Base-by-base conservation (phyloP, 768 basidiomycete species). In the Collybia nuda region DNA sequence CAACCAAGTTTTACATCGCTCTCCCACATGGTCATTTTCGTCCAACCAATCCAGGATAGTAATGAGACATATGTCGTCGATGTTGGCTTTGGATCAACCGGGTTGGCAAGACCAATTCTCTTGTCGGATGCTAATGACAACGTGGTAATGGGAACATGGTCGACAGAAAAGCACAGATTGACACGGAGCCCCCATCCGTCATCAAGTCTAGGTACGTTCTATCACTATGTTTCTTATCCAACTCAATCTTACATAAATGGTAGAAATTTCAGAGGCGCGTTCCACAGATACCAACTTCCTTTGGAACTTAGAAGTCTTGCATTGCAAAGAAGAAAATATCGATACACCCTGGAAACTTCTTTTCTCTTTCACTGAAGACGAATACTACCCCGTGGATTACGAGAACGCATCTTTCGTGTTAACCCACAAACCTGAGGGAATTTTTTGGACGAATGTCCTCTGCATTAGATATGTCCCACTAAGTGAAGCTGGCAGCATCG, bases 11-110 rank as follows among this genome's bases (percentile, higher is more conserved):
- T 57, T 29, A 51, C 54, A 2, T 23, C 56, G 9, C 51, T 56
- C 14, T 41, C 47, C 4, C 69, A 69, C 44, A 62, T 65, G 51
- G 53, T 67, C 19, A 42, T 67, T 9, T 64, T 71, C 35, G 67
- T 67, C 3, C 69, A 71, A 39, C 69, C 68, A 1, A 57, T 52
- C 17, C 35, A 21, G 15, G 49, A 59, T 18, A 60, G 54, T 36
- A 66, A 63, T 44, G 47, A 58, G 46, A 69, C 68, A 0, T 71
- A 63, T 45, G 18, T 68, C 8, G 63, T 67, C 12, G 68, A 70
- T 51, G 66, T 62, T 5, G 68, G 69, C 9, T 66, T 67, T 47
- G 67, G 69, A 3, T 53, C 60, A 6, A 37, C 55, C 7, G 53
- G 56, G 1, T 56, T 64, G n/a, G 57, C 57, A 9, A 37, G 61